Base-by-base conservation (phyloP, 192 early-diverging fungal genomes). In the Paraglomus brasilianum region DNA sequence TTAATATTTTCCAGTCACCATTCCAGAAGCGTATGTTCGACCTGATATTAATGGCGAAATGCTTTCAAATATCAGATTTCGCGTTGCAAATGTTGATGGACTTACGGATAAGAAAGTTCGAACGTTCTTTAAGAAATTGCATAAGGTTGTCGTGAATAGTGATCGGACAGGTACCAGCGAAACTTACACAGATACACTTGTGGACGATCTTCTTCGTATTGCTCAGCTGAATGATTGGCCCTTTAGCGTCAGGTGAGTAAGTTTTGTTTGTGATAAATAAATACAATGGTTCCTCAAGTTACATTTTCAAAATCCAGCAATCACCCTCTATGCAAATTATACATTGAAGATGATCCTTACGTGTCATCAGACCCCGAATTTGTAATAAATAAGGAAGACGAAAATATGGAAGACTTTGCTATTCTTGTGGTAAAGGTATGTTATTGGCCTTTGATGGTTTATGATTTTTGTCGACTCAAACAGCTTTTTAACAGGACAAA, bases 161-260 rank as follows among this genome's bases (percentile, higher is more conserved):
- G 0, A 0, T 61, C 22, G 19, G 15, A 43, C 1, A 42, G 59
- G 13, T 42, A 61, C 10, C 40, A 21, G 44, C 59, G 59, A 61
- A 61, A 61, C 59, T 61, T 39, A 43, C 21, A 59, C 39, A 41
- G 57, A 59, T 40, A 59, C 57, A 39, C 42, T 59, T 36, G 57
- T 59, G 36, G 57, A 59, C 8, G 57, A 59, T 59, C 39, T 59
- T 11, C 36, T 59, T 59, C 36, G 57, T 59, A 59, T 59, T 4
- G 36, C 57, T 5, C 14, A 59, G 5, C 42, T 40, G 36, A 59
- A 59, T 59, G 5, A 5, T 5, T 59, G 57, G 57, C 57, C 56
- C 36, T 59, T 59, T n/a, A 59, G 19, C 38, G 17, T 59, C 38
- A 10, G 38, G 57, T 59, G 11, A 59, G 36, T 39, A 59, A 59